Evolutionary conservation across 2,329 filamentous ascomycete genomes (phyloP).

Genomic region (Pestalotiopsis fici): DNA sequence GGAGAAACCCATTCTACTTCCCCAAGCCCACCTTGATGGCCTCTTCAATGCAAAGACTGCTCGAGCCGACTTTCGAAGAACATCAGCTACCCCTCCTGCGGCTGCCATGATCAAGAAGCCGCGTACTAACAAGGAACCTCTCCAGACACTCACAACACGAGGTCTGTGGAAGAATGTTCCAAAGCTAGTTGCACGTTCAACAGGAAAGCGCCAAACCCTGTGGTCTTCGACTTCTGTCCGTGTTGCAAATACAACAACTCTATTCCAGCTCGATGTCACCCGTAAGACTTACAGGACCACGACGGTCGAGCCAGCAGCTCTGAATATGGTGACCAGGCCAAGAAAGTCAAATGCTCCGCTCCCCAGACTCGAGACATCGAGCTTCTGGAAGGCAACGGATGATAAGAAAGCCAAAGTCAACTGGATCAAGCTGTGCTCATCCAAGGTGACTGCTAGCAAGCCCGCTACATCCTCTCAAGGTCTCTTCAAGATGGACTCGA

Average conservation of each 20-base stretch:
- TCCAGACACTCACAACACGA: slow-evolving; percentile 31
- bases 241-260: slow-evolving; percentile 12
- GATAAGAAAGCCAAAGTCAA: slow-evolving; percentile 17
- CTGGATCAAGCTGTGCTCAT: slow-evolving; percentile 25
- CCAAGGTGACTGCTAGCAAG: neutral
- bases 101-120: slow-evolving; percentile 15
- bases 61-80: slow-evolving; percentile 20
- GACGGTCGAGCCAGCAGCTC: slow-evolving; percentile 31
- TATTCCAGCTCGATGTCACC: slow-evolving; percentile 32
- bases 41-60: slow-evolving; percentile 19
- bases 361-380: slow-evolving; percentile 21
- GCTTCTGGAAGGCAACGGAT: slow-evolving; percentile 19
- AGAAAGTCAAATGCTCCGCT: slow-evolving; percentile 25
- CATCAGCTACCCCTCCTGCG: slow-evolving; percentile 18
- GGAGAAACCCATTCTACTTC: slow-evolving; percentile 9
- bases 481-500: slow-evolving; percentile 5
- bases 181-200: neutral
- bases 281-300: slow-evolving; percentile 32
- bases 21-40: slow-evolving; percentile 11
- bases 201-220: slow-evolving; percentile 1
- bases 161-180: slow-evolving; percentile 32
- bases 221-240: slow-evolving; percentile 7
- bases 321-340: slow-evolving; percentile 31
- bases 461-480: neutral
- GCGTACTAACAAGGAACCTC: slow-evolving; percentile 16